Conservation (phyloP, 2,329 filamentous ascomycete genomes). For the Lasiodiplodia citricola region DNA sequence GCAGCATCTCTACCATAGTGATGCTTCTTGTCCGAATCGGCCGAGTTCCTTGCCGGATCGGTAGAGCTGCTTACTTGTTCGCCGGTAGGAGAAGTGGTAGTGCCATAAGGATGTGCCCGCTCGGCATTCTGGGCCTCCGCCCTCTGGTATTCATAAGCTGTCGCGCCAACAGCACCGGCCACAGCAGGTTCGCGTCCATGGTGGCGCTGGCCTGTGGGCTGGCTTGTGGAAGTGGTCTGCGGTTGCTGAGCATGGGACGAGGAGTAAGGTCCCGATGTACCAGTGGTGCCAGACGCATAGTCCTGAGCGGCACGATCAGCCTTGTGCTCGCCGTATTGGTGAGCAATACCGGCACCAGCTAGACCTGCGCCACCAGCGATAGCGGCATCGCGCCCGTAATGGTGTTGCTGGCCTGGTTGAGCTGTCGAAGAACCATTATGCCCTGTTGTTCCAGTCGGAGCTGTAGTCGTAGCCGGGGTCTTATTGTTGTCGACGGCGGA, state of each 20-base stretch:
- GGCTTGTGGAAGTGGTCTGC: neutral
- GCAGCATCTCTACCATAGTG: conserved; percentile 38
- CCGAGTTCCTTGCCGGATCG: conserved; percentile 24
- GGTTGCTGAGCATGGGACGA: neutral
- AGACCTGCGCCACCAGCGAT: conserved; percentile 34
- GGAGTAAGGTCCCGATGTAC: neutral
- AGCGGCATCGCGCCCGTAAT: conserved; percentile 35
- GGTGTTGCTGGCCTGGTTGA: conserved; percentile 30
- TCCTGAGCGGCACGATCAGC: neutral
- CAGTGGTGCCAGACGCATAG: neutral
- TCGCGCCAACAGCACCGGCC: conserved; percentile 38
- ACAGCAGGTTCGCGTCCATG: conserved; percentile 41
- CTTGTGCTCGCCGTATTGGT: conserved; percentile 23
- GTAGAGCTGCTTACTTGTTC: conserved; percentile 29
- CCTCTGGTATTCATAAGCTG: conserved; percentile 28
- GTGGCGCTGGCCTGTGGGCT: conserved; percentile 33
- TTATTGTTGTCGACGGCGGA: conserved; percentile 6
- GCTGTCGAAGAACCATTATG: neutral
- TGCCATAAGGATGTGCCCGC: conserved; percentile 3
- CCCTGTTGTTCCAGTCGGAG: neutral
- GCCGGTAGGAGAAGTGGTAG: neutral
- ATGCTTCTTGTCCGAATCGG: conserved; percentile 27
- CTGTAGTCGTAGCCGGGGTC: neutral
- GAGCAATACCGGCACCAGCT: conserved; percentile 31
- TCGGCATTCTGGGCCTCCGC: conserved; percentile 14